Evolutionary conservation across 306 rosid genomes (phyloP), one percentile per base, ranked within the genome.

Genomic region (Dalbergia cochinchinensis): DNA sequence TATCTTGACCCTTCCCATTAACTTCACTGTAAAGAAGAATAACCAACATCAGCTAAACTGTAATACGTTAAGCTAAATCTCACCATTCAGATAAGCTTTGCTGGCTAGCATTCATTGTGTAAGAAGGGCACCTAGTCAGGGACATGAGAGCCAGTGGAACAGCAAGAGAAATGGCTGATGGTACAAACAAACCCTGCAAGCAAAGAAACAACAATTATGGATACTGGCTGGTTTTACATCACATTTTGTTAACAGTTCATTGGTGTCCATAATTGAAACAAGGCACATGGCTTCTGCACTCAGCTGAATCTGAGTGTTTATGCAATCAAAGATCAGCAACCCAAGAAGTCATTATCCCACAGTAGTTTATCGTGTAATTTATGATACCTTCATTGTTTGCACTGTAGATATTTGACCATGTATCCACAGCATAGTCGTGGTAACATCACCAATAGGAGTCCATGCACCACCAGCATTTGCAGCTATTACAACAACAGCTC

Each of bases 391-490:
- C 85, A 95, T 87, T 79, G 97, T 95, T 67, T 65, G 86, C 83
- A 92, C 66, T 16, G 98, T 87, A 53, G 97, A 87, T 88, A 95
- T 89, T 79, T 92, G 99, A 80, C 99, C 98, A 76, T 95, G 97
- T 79, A 95, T 95, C 99, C 99, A 95, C 62, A 95, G 86, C 99
- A 95, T 95, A 26, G 97, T 95, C 34, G 98, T 95, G 72, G 99
- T 95, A 69, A 95, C 96, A 85, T 95, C 99, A 50, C 99, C 99
- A 35, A 95, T 95, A 51, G 99, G 99, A 37, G 98, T 92, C 99
- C 99, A 95, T 16, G 99, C 97, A 78, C 99, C 99, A 75, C 99
- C 99, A 12, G 99, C 91, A 78, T 95, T 95, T 86, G 99, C 99
- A 47, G 99, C 97, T 79, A 95, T 92, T 26, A 95, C 99, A 54